phyloP scores from a whole-genome alignment of 1,284 basidiomycete species.

The Malassezia yamatoensis region DNA sequence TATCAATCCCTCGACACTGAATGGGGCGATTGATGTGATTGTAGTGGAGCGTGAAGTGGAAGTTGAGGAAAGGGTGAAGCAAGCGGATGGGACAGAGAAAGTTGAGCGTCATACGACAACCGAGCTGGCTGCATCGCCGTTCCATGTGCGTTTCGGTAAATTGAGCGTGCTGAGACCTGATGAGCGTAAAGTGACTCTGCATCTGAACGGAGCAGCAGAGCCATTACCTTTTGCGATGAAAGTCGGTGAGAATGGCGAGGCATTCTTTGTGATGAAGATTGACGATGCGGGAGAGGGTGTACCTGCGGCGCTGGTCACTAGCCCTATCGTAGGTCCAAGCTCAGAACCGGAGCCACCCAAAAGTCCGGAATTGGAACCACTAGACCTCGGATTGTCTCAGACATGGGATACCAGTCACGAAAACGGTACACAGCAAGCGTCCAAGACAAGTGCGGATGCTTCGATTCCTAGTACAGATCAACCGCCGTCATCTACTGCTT shows the following conservation, averaged over 20 bases:
- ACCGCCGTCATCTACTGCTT: neutral
- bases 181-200: slow-evolving; percentile 66
- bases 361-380: slow-evolving; percentile 17
- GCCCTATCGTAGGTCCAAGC: slow-evolving; percentile 54
- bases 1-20: slow-evolving; percentile 47
- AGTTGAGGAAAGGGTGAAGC: slow-evolving; percentile 52
- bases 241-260: slow-evolving; percentile 94
- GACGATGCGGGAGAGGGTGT: slow-evolving; percentile 59
- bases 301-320: slow-evolving; percentile 84
- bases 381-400: slow-evolving; percentile 27
- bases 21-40: slow-evolving; percentile 48
- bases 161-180: slow-evolving; percentile 86
- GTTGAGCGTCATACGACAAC: slow-evolving; percentile 21
- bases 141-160: slow-evolving; percentile 97
- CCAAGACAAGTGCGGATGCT: neutral
- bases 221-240: slow-evolving; percentile 92
- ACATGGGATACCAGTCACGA: slow-evolving; percentile 5
- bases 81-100: slow-evolving; percentile 21
- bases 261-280: slow-evolving; percentile 97
- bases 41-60: slow-evolving; percentile 51
- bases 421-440: slow-evolving; percentile 13
- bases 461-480: neutral
- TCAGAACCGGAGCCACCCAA: slow-evolving; percentile 15
- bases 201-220: slow-evolving; percentile 41
- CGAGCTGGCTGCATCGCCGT: slow-evolving; percentile 82